phyloP scores from a whole-genome alignment of 2,329 filamentous ascomycete genomes.

The Fusarium camptoceras region DNA sequence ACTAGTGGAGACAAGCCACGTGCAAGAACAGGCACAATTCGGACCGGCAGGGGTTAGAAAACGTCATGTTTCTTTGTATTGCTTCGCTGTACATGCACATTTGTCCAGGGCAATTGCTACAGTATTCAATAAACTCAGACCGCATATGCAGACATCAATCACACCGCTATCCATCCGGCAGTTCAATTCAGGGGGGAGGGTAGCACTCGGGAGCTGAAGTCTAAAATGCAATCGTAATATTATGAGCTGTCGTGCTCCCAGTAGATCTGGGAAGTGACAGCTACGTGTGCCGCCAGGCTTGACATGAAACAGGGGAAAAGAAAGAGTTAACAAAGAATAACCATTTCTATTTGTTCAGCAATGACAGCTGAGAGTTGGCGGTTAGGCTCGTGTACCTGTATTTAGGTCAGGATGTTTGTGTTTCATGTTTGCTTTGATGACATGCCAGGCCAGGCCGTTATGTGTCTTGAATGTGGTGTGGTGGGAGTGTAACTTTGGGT shows the following conservation, averaged over 20 bases:
- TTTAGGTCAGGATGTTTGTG: slow-evolving; percentile 9
- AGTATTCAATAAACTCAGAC: slow-evolving; percentile 12
- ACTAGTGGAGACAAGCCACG: slow-evolving; percentile 19
- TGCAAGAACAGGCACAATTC: slow-evolving; percentile 32
- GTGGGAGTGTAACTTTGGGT: background rate
- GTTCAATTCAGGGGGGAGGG: slow-evolving; percentile 15
- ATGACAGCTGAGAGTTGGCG: slow-evolving; percentile 14
- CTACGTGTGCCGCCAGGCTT: slow-evolving; percentile 9
- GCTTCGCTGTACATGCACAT: slow-evolving; percentile 16
- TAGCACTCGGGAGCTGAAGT: slow-evolving; percentile 11
- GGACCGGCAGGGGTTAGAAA: slow-evolving; percentile 18
- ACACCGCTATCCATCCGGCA: slow-evolving; percentile 24
- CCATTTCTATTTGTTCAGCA: background rate
- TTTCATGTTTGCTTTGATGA: slow-evolving; percentile 22
- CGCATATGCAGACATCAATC: slow-evolving; percentile 7
- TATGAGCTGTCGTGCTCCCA: slow-evolving; percentile 3
- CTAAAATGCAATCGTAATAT: background rate
- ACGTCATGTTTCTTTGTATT: slow-evolving; percentile 18
- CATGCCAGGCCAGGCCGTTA: slow-evolving; percentile 1
- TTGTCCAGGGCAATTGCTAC: slow-evolving; percentile 1
- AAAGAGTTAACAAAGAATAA: slow-evolving; percentile 14
- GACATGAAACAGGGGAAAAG: slow-evolving; percentile 23
- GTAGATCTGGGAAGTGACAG: slow-evolving; percentile 2
- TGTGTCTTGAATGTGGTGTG: background rate
- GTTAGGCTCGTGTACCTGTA: slow-evolving; percentile 31